A percentile compares a stretch with the other conserved stretches of the same genome.
Evolutionary conservation across 306 rosid species (phyloP).

Genomic region (Begonia peltatifolia): DNA sequence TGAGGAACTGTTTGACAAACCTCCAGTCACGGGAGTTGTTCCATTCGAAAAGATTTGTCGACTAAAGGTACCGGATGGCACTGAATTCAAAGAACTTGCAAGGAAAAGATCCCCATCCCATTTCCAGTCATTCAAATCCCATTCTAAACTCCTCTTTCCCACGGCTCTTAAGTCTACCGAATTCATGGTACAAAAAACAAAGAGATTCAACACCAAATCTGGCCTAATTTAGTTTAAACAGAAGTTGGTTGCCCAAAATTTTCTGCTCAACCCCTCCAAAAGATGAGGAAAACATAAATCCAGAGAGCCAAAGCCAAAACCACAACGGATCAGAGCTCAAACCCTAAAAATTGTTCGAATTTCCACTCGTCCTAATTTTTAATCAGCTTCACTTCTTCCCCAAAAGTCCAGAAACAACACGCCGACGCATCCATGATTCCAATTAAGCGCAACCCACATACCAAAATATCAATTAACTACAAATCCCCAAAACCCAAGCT

Average conservation of each 20-base stretch:
- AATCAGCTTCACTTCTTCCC: constrained; percentile 38
- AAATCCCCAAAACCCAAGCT: constrained; percentile 3
- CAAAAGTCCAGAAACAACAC: constrained; percentile 35
- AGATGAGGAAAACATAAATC: background rate
- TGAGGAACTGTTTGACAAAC: constrained; percentile 57
- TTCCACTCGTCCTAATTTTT: constrained; percentile 4
- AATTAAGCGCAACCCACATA: constrained; percentile 36
- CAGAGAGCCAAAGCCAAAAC: constrained; percentile 7
- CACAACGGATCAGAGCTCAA: constrained; percentile 11
- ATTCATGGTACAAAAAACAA: constrained; percentile 28
- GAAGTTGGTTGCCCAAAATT: background rate
- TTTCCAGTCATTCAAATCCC: constrained; percentile 74
- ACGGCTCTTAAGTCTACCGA: constrained; percentile 31
- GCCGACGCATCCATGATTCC: constrained; percentile 36
- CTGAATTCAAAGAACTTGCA: constrained; percentile 39
- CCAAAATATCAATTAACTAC: constrained; percentile 7
- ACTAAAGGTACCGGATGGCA: constrained; percentile 30
- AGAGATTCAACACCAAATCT: constrained; percentile 37
- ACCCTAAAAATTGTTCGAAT: constrained; percentile 4
- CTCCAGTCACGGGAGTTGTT: constrained; percentile 35
- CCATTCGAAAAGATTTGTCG: constrained; percentile 43
- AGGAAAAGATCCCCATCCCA: constrained; percentile 84
- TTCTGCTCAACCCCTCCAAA: constrained; percentile 1
- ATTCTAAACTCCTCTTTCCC: constrained; percentile 46
- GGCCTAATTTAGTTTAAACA: constrained; percentile 34